Conservation (phyloP, 2,329 filamentous ascomycete species). For the Diaporthe ilicicola region DNA sequence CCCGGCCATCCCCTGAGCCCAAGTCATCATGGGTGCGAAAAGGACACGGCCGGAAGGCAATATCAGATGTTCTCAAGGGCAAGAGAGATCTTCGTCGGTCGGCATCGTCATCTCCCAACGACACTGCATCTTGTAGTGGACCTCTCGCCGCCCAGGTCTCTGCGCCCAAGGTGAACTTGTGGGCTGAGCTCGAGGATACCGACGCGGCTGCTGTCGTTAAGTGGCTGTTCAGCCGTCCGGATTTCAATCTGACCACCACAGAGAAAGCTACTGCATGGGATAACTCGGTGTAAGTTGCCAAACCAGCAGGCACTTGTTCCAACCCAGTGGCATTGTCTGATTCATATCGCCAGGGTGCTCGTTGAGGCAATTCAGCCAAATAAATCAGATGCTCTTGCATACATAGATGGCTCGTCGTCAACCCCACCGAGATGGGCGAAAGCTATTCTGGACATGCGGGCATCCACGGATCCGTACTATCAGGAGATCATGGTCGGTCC, state of each 20-base stretch:
- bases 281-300: slow-evolving; percentile 44
- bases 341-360: slow-evolving; percentile 34
- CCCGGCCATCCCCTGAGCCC: slow-evolving; percentile 37
- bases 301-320: fast-evolving
- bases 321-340: not conserved
- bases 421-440: slow-evolving; percentile 53
- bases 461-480: slow-evolving; percentile 48
- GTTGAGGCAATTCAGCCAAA: slow-evolving; percentile 55
- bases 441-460: slow-evolving; percentile 50
- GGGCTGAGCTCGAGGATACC: slow-evolving; percentile 47
- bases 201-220: slow-evolving; percentile 49
- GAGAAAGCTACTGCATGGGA: slow-evolving; percentile 48
- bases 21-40: slow-evolving; percentile 39
- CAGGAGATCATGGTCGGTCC: slow-evolving; percentile 59
- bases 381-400: slow-evolving; percentile 57
- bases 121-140: slow-evolving; percentile 34
- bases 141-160: slow-evolving; percentile 35
- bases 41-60: slow-evolving; percentile 37
- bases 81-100: slow-evolving; percentile 27
- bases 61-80: slow-evolving; percentile 39
- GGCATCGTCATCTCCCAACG: not conserved
- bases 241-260: slow-evolving; percentile 48
- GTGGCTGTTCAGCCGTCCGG: slow-evolving; percentile 50
- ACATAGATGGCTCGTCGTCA: slow-evolving; percentile 49
- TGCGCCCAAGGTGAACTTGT: slow-evolving; percentile 53